Evolutionary conservation across 148 eudicot species (phyloP).

Genomic region (Vaccinium darrowii): DNA sequence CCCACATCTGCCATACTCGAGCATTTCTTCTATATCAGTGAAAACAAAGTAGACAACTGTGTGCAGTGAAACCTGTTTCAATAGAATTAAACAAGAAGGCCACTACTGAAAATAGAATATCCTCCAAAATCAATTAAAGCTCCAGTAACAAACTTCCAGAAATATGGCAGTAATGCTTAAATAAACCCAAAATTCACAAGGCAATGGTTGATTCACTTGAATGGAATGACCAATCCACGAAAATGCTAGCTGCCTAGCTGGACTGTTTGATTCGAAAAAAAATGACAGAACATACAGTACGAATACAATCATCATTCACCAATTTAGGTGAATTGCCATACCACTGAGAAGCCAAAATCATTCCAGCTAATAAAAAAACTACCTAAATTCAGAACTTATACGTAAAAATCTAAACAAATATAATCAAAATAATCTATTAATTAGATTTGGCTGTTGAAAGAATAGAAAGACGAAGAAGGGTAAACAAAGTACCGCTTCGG

Average conservation of each 20-base stretch:
- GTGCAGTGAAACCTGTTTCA: not conserved
- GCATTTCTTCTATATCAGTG: not conserved
- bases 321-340: no score
- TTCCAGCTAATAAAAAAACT: no score
- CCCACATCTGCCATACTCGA: not conserved
- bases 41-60: not conserved
- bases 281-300: not conserved
- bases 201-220: not conserved
- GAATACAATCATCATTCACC: not conserved
- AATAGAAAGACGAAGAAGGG: not conserved
- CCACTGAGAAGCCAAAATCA: no score
- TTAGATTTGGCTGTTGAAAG: not conserved
- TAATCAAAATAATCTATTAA: not conserved
- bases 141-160: not conserved
- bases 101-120: not conserved
- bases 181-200: not conserved
- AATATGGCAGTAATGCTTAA: not conserved
- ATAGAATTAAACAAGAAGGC: not conserved
- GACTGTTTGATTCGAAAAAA: not conserved
- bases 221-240: not conserved
- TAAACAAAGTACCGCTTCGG: slow-evolving; percentile 61
- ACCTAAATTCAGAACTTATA: not conserved
- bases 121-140: not conserved
- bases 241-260: not conserved
- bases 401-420: not conserved